Evolutionary conservation across 805 yeast genomes (phyloP), one percentile per base, ranked within the genome.

Genomic region (Debaryomyces hansenii): DNA sequence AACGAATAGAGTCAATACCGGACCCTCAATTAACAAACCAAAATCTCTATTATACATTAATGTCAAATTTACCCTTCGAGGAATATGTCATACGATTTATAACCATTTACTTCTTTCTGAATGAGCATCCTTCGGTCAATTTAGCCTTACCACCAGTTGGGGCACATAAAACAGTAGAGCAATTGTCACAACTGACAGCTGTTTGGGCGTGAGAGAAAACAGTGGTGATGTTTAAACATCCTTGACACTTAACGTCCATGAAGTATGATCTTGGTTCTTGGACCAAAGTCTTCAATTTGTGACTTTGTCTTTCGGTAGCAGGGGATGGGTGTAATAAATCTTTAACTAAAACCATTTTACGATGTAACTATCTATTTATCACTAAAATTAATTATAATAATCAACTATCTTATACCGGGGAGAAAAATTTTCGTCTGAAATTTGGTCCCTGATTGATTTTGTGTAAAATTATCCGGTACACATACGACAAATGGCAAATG

Each of bases 91-190:
- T 24, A 5, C 27, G 27, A 32, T 32, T 9, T 6, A 32, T 14
- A 15, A 14, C 11, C 20, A 44, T 37, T 60, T 63, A 69, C 66
- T 69, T 69, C 59, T 61, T 67, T 66, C 74, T 68, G 66, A 66
- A 67, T 46, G 74, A 68, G 47, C 64, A 63, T 44, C 73, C 74
- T 64, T 69, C 74, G 51, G 70, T 63, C 63, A 69, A 66, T 64
- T 67, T 66, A 53, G 72, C 71, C 62, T 68, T 68, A 63, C 73
- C 74, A 58, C 74, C 74, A 46, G 74, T 62, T 40, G 74, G 74
- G 49, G 70, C 63, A 54, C 71, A 66, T 57, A 69, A 65, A 45
- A 69, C 69, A 45, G 70, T 66, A 51, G 72, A 58, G 49, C 74
- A 69, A 60, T 63, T 60, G 60, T 68, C 72, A 57, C 74, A 69